Evolutionary conservation across 345 rosid species (phyloP).

Genomic region (Noccaea caerulescens): DNA sequence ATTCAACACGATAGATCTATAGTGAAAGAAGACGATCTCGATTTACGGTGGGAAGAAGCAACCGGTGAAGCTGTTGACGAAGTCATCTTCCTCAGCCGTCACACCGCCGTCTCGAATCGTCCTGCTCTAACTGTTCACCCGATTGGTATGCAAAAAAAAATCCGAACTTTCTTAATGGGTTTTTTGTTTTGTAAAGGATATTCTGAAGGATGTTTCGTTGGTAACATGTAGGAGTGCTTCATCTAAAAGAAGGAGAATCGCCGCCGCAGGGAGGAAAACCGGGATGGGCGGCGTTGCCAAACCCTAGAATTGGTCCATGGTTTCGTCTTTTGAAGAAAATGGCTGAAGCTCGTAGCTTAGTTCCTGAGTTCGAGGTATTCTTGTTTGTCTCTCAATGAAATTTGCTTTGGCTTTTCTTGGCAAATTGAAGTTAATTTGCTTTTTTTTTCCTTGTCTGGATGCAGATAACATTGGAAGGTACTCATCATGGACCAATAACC

Average conservation of each 20-base stretch:
- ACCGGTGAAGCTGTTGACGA: conserved; percentile 82
- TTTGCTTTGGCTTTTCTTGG: background rate
- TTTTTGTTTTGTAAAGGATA: background rate
- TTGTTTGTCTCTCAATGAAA: background rate
- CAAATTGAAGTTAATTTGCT: conserved; percentile 6
- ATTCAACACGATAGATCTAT: conserved; percentile 68
- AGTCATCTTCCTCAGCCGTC: conserved; percentile 87
- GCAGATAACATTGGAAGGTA: conserved; percentile 89
- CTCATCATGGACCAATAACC: conserved; percentile 93
- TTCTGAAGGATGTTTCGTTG: conserved; percentile 15
- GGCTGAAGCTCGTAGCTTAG: conserved; percentile 68
- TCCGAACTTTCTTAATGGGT: conserved; percentile 17
- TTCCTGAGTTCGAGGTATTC: conserved; percentile 92
- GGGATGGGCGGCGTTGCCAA: conserved; percentile 90
- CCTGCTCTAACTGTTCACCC: conserved; percentile 94
- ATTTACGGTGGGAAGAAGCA: conserved; percentile 80
- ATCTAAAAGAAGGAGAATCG: conserved; percentile 72
- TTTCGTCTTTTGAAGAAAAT: conserved; percentile 69
- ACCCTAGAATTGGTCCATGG: conserved; percentile 94
- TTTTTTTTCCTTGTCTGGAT: conserved; percentile 24
- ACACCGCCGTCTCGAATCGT: conserved; percentile 88
- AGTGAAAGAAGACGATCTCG: conserved; percentile 78
- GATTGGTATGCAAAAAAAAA: conserved; percentile 53
- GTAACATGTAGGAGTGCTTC: conserved; percentile 67
- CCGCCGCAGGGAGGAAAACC: conserved; percentile 91